A percentile compares a stretch with the other conserved stretches of the same genome.
These are phyloP conservation scores for Aspergillus amoenus DNA, from an alignment of 2,329 filamentous ascomycete genomes.

Conservation along the genomic window DNA sequence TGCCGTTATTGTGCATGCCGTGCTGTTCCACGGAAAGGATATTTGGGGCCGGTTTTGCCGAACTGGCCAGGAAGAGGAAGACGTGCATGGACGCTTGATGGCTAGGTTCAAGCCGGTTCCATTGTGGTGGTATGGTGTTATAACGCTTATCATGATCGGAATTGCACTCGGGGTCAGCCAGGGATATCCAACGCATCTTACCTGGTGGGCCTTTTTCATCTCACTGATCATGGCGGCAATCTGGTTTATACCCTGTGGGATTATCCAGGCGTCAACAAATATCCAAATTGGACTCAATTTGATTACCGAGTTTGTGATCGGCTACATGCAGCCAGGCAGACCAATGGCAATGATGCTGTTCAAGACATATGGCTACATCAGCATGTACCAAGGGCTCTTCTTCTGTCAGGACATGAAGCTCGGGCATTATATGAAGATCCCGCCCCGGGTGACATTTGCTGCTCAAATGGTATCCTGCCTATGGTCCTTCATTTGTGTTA, in stretches of 20 bases:
- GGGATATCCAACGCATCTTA: conserved; percentile 64
- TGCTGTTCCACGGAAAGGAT: conserved; percentile 64
- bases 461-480: conserved; percentile 53
- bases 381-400: conserved; percentile 65
- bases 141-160: conserved; percentile 52
- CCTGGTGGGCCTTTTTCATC: conserved; percentile 72
- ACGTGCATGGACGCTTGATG: conserved; percentile 59
- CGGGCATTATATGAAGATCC: conserved; percentile 64
- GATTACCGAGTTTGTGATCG: conserved; percentile 68
- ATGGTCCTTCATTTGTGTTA: conserved; percentile 48
- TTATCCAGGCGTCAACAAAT: conserved; percentile 70
- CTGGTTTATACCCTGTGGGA: conserved; percentile 61
- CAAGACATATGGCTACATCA: conserved; percentile 71
- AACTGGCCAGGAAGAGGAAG: conserved; percentile 55
- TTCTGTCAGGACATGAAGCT: conserved; percentile 67
- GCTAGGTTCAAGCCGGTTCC: conserved; percentile 56
- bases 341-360: conserved; percentile 77
- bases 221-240: conserved; percentile 63
- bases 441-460: conserved; percentile 52
- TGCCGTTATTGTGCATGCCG: conserved; percentile 67
- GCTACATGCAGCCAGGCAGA: conserved; percentile 70
- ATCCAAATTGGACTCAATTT: conserved; percentile 68
- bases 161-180: conserved; percentile 48
- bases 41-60: conserved; percentile 64
- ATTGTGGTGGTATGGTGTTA: conserved; percentile 56